Evolutionary conservation across 805 yeast genomes (phyloP), one percentile per base, ranked within the genome.

Genomic region (Ogataea polymorpha): DNA sequence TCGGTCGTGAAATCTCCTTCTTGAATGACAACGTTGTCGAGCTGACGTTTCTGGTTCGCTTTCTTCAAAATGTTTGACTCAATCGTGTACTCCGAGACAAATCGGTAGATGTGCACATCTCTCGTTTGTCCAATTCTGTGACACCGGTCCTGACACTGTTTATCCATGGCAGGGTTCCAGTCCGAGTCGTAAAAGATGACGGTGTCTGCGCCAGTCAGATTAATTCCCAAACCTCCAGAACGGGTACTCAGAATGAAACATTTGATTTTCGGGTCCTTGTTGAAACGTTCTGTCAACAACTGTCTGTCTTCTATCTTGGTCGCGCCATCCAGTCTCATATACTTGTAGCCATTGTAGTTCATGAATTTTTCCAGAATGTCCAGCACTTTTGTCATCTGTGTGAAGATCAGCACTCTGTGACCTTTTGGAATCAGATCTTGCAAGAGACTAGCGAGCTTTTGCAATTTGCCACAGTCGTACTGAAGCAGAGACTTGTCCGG

Each of bases 101-200:
- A 85, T 46, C 99, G 72, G 68, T 95, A 93, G 42, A 93, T 93
- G 62, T 93, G 99, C 25, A 93, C 99, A 60, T 93, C 99, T 56
- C 99, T 75, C 13, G 95, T 88, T 63, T 93, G 99, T 6, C 99
- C 99, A 61, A 93, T 93, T 71, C 99, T 83, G 62, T 93, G 99
- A 66, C 98, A 93, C 63, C 99, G 81, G 66, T 93, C 99, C 65
- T 93, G 99, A 67, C 99, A 93, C 65, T 93, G 99, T 59, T 89
- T 88, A 62, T 93, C 99, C 97, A 93, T 93, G 1, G 98, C 96
- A 2, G 99, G 99, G 59, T 93, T 93, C 95, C 95, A 85, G 61
- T 85, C 43, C 16, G 96, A 88, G 64, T 93, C 99, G 62, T 95
- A 93, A 66, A 93, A 95, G 6, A 93, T 88, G 32, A 93, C 99